Conservation (phyloP, 768 basidiomycete genomes). For the Cubamyces sp. region DNA sequence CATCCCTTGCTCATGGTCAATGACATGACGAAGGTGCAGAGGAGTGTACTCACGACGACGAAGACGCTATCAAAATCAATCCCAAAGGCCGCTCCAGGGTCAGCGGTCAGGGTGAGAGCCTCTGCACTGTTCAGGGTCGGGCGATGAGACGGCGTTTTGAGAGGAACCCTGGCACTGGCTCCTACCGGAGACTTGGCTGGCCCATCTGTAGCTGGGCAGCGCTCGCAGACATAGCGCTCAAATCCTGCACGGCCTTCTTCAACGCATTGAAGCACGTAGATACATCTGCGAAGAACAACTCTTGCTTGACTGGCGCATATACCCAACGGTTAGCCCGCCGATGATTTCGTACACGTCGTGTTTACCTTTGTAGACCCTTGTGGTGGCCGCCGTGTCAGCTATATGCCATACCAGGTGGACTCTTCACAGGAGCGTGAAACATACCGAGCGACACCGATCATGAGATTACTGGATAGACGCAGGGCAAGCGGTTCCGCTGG, state of each 20-base stretch:
- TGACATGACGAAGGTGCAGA: not conserved
- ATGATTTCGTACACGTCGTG: not conserved
- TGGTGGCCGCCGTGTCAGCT: conserved; percentile 12
- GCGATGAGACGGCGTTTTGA: not conserved
- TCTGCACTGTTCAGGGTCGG: conserved; percentile 34
- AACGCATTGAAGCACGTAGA: conserved; percentile 75
- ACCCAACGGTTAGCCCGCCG: not conserved
- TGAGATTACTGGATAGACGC: conserved; percentile 83
- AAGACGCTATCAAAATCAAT: conserved; percentile 71
- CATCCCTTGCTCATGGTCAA: not conserved
- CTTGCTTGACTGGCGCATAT: conserved; percentile 69
- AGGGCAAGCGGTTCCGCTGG: conserved; percentile 88
- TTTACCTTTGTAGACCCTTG: conserved; percentile 54
- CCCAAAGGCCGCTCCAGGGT: conserved; percentile 51
- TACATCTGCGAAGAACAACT: conserved; percentile 81
- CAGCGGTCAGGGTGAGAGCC: conserved; percentile 44
- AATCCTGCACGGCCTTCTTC: conserved; percentile 76
- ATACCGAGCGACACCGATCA: conserved; percentile 89
- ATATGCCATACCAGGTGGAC: not conserved
- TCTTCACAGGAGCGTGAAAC: conserved; percentile 28
- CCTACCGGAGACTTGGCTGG: conserved; percentile 66
- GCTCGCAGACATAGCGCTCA: conserved; percentile 48
- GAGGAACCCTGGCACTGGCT: not conserved
- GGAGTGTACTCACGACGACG: conserved; percentile 45
- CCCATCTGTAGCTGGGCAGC: conserved; percentile 71